Evolutionary conservation across 768 basidiomycete species (phyloP).

Genomic region (Rhizopogon salebrosus): DNA sequence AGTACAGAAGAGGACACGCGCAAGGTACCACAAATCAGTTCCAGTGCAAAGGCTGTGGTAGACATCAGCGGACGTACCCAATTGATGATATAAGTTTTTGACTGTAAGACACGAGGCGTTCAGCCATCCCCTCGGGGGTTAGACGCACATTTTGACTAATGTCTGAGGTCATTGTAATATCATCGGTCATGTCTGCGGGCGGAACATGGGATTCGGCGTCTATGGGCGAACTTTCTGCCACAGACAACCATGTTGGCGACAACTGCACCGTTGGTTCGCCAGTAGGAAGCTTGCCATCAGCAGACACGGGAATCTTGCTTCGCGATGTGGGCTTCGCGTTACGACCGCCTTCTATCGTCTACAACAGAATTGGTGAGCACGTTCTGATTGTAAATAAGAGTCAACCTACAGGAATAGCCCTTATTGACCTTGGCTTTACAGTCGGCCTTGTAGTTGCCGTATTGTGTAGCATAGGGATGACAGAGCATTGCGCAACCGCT

Average conservation of each 20-base stretch:
- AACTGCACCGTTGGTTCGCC: conserved; percentile 8
- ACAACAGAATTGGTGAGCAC: conserved; percentile 13
- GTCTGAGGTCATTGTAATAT: conserved; percentile 23
- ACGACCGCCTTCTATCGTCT: conserved; percentile 15
- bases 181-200: conserved; percentile 19
- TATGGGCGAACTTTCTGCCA: conserved; percentile 12
- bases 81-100: conserved; percentile 40
- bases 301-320: conserved; percentile 12
- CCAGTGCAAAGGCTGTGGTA: conserved; percentile 11
- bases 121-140: conserved; percentile 35
- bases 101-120: conserved; percentile 45
- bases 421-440: conserved; percentile 24
- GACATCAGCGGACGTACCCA: conserved; percentile 34
- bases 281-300: conserved; percentile 9
- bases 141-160: conserved; percentile 7
- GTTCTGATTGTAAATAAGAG: background rate
- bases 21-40: conserved; percentile 25
- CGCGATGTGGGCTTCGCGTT: conserved; percentile 13
- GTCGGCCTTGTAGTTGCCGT: conserved; percentile 7
- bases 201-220: conserved; percentile 12
- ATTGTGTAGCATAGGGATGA: conserved; percentile 1
- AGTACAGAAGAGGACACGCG: conserved; percentile 7
- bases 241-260: conserved; percentile 6
- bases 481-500: background rate
- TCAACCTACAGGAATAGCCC: conserved; percentile 15